Base-by-base conservation (phyloP, 257 asterid genomes). In the Nicotiana obtusifolia region DNA sequence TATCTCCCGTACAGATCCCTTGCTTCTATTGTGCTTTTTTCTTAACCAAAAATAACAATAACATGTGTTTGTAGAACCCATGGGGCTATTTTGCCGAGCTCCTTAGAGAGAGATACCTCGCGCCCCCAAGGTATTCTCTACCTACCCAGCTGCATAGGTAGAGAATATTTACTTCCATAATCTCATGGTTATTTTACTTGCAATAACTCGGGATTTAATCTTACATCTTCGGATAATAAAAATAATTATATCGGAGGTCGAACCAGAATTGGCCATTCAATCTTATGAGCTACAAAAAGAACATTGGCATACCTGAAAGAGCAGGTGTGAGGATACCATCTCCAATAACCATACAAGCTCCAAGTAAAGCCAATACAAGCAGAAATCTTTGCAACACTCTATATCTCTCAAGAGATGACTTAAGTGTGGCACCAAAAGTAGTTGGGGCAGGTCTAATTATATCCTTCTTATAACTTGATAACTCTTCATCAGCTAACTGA, bases 261-360 rank as follows among this genome's bases (percentile, higher is more conserved):
- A 17, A 26, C 37, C n/a, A 26, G 69, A 26, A 64, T 64, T 64
- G 69, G 69, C 15, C 37, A 64, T 64, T 64, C 69, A 64, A 76
- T 15, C 49, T 41, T 41, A 41, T 41, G 49, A 41, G 7, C 49
- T 41, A 41, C 49, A 41, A 41, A 41, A 9, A 41, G 0, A 9
- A 9, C 3, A 41, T 41, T 41, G 13, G 13, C 13, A 71, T 85
- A 94, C 98, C 98, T 47, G 98, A 94, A 86, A 94, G 87, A 4
- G 98, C 89, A 13, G 98, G 98, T 20, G 97, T 89, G 78, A 94
- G 89, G 75, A 94, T 90, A 78, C 98, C 98, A 85, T 94, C 98
- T 37, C 98, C 98, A 84, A 94, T 94, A 82, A 94, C 98, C 98
- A 94, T 94, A 94, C 98, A 94, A 91, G 98, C 98, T 76, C 98